phyloP scores from a whole-genome alignment of 2,329 filamentous ascomycete genomes.

The Arthrobotrys megalospora region DNA sequence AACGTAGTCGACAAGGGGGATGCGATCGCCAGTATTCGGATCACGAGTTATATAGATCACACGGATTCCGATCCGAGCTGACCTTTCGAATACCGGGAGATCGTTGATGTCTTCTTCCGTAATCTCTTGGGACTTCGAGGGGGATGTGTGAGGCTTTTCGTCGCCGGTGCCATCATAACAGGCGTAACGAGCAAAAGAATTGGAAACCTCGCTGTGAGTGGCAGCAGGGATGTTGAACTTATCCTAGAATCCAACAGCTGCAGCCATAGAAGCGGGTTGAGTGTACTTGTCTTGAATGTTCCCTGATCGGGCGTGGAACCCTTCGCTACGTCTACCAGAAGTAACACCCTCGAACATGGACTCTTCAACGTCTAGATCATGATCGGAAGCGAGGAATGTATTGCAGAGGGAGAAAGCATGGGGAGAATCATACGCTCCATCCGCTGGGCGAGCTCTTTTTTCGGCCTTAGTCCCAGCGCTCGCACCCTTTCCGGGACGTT shows the following conservation, averaged over 20 bases:
- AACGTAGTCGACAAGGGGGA: constrained; percentile 19
- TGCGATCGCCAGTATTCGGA: not conserved
- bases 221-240: not conserved
- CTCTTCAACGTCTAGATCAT: not conserved
- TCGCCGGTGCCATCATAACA: constrained; percentile 24
- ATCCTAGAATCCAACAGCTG: not conserved
- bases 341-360: too few relatives aligned
- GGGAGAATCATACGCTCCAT: not conserved
- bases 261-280: not conserved
- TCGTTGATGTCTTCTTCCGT: constrained; percentile 18
- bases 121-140: not conserved
- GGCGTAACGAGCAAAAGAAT: not conserved
- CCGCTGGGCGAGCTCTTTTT: not conserved
- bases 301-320: not conserved
- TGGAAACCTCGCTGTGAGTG: not conserved
- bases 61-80: constrained; percentile 11
- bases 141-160: not conserved
- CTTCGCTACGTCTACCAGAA: not conserved
- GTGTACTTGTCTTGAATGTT: not conserved
- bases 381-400: not conserved
- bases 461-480: not conserved
- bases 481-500: not conserved
- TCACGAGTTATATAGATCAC: constrained; percentile 36
- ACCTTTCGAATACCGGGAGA: constrained; percentile 35
- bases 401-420: not conserved